These are phyloP conservation scores for Fraxinus latifolia DNA, from an alignment of 305 asterid genomes.

Conservation along the genomic window DNA sequence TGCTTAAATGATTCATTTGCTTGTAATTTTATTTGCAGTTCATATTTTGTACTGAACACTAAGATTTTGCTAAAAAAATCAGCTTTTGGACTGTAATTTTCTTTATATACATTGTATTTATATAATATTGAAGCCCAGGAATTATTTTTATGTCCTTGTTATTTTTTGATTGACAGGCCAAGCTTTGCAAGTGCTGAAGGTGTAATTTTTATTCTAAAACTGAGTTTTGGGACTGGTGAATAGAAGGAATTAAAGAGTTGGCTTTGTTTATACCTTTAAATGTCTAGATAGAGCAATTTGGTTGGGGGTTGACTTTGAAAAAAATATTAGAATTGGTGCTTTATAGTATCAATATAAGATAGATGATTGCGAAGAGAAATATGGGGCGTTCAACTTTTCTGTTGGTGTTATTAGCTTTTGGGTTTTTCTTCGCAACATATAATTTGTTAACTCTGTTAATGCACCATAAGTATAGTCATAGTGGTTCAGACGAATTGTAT, in stretches of 20 bases:
- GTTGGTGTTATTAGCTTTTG: slow-evolving; percentile 59
- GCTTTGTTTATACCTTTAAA: neutral
- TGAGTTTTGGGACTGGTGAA: slow-evolving; percentile 21
- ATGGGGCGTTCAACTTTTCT: slow-evolving; percentile 53
- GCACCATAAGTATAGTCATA: slow-evolving; percentile 34
- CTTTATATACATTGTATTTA: neutral
- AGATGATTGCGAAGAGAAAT: slow-evolving; percentile 44
- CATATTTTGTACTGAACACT: slow-evolving; percentile 10
- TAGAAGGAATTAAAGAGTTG: slow-evolving; percentile 1
- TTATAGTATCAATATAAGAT: neutral
- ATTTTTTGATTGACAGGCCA: slow-evolving; percentile 24
- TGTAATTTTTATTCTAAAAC: slow-evolving; percentile 25
- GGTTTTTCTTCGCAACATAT: slow-evolving; percentile 66
- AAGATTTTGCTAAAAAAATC: slow-evolving; percentile 10
- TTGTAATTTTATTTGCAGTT: slow-evolving; percentile 22
- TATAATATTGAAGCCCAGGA: neutral
- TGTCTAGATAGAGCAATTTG: slow-evolving; percentile 13
- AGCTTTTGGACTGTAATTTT: neutral
- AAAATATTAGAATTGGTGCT: neutral
- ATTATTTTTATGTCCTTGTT: neutral
- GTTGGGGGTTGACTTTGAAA: slow-evolving; percentile 15
- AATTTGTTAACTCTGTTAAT: slow-evolving; percentile 51
- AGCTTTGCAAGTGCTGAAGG: slow-evolving; percentile 21
- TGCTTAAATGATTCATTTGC: slow-evolving; percentile 12
- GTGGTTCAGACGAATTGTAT: slow-evolving; percentile 26